phyloP scores from a whole-genome alignment of 2,329 filamentous ascomycete genomes.

The Trichophyton benhamiae region DNA sequence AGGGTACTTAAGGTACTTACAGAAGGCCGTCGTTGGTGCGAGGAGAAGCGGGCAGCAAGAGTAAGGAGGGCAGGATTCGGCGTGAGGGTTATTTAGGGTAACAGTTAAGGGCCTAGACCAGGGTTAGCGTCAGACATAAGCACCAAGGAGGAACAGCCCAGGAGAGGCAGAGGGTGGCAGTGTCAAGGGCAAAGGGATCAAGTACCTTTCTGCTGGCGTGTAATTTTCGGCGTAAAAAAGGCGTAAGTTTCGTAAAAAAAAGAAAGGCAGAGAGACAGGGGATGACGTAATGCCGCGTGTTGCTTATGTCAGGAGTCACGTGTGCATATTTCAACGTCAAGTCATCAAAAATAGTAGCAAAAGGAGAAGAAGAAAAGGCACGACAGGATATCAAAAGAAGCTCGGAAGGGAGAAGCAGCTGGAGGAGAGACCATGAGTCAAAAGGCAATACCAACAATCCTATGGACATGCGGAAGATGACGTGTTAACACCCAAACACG shows the following conservation, averaged over 20 bases:
- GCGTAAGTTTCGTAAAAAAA: background rate
- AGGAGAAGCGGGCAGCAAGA: no score
- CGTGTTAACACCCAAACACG: conserved; percentile 1
- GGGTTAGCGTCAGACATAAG: no score
- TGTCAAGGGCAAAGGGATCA: no score
- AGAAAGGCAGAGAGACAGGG: background rate
- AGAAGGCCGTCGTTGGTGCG: no score
- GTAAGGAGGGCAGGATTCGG: no score
- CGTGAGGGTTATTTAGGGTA: no score
- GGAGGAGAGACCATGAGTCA: background rate
- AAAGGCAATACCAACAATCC: background rate
- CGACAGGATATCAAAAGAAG: background rate
- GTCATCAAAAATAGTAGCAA: background rate
- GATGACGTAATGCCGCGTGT: conserved; percentile 5
- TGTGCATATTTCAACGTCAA: background rate
- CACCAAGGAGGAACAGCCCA: no score
- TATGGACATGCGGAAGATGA: background rate
- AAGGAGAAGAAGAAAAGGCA: background rate
- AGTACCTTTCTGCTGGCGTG: no score
- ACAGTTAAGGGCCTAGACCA: no score
- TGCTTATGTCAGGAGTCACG: conserved; percentile 1
- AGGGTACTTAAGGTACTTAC: no score
- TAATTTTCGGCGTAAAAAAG: background rate
- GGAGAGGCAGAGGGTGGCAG: no score
- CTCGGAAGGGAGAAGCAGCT: background rate